These are phyloP conservation scores for Leptographium flavum DNA, from an alignment of 2,329 filamentous ascomycete genomes.

Conservation along the genomic window DNA sequence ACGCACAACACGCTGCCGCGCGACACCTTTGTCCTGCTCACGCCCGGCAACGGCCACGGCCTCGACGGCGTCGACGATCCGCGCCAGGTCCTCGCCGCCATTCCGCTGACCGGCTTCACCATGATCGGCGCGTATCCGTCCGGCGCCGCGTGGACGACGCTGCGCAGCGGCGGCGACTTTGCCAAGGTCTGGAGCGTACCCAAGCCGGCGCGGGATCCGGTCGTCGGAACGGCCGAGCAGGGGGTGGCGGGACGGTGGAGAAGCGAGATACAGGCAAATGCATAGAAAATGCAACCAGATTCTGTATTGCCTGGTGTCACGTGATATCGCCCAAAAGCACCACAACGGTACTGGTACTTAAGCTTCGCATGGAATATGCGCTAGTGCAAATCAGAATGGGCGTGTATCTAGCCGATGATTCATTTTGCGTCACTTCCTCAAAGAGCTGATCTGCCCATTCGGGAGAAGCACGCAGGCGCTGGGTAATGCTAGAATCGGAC, in stretches of 20 bases:
- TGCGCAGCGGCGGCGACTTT: background rate
- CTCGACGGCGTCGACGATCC: background rate
- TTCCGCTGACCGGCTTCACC: background rate
- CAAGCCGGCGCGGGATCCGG: background rate
- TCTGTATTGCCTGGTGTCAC: too few relatives aligned
- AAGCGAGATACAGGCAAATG: background rate
- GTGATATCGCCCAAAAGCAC: too few relatives aligned
- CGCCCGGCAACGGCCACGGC: background rate
- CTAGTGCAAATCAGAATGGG: background rate
- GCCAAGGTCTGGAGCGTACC: background rate
- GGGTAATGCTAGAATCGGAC: too few relatives aligned
- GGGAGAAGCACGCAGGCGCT: too few relatives aligned
- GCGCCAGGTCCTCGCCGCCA: background rate
- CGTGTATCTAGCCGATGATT: conserved; percentile 11
- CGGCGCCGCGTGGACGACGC: background rate
- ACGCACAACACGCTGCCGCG: background rate
- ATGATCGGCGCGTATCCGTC: background rate
- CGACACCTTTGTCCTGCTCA: background rate
- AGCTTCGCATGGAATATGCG: too few relatives aligned
- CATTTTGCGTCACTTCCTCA: conserved; percentile 13
- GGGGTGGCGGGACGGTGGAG: background rate
- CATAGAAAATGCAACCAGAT: background rate
- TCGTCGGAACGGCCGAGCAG: background rate
- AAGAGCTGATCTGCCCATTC: too few relatives aligned
- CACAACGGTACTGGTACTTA: too few relatives aligned